phyloP scores from a whole-genome alignment of 164 flowering plant species.

The Annona squamosa region DNA sequence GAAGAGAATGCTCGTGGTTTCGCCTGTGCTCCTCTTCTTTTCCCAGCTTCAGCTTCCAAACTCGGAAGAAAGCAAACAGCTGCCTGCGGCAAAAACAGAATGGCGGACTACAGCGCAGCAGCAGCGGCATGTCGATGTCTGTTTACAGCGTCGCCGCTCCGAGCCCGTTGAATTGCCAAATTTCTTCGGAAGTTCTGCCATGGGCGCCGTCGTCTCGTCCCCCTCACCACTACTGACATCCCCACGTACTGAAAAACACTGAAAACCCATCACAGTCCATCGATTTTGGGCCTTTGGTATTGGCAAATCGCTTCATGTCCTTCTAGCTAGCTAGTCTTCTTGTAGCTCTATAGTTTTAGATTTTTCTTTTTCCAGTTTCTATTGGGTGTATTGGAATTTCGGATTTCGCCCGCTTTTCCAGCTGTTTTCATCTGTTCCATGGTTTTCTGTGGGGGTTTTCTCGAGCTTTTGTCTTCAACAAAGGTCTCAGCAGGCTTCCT shows the following conservation, averaged over 20 bases:
- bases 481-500: background rate
- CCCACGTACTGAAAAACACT: background rate
- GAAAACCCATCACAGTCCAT: background rate
- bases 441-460: background rate
- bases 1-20: too few relatives aligned
- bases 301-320: background rate
- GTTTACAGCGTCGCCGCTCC: constrained; percentile 11
- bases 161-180: constrained; percentile 19
- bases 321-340: background rate
- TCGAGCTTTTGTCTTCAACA: background rate
- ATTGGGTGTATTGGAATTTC: background rate
- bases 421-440: background rate
- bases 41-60: too few relatives aligned
- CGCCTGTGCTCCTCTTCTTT: too few relatives aligned
- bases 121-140: constrained; percentile 2
- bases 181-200: constrained; percentile 19
- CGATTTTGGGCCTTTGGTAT: background rate
- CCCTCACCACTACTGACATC: constrained; percentile 3
- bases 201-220: constrained; percentile 27
- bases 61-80: too few relatives aligned
- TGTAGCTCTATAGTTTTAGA: background rate
- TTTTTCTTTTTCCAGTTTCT: too few relatives aligned
- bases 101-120: constrained; percentile 19
- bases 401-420: background rate
- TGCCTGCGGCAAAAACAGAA: background rate